phyloP scores from a whole-genome alignment of 1,284 basidiomycete genomes.

The Ganoderma resinaceum region DNA sequence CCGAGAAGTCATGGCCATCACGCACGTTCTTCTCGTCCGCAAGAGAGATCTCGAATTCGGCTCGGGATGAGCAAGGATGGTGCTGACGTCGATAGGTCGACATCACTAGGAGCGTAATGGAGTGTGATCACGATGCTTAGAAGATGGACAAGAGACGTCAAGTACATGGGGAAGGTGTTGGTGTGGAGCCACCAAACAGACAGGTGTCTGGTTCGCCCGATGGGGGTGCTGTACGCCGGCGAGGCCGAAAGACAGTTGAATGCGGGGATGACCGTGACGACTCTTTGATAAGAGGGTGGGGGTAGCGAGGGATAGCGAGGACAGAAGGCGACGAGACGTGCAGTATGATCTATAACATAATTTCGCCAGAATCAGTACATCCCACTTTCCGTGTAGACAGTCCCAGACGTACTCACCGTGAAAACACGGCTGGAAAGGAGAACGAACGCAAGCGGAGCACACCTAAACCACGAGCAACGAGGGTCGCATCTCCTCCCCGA shows the following conservation, averaged over 20 bases:
- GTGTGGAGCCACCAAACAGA: slow-evolving; percentile 43
- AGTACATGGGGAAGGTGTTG: background rate
- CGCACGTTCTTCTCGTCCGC: slow-evolving; percentile 63
- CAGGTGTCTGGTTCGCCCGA: no score
- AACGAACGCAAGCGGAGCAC: background rate
- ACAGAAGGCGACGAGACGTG: background rate
- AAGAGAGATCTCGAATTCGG: slow-evolving; percentile 81
- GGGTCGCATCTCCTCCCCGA: background rate
- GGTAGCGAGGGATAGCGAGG: no score
- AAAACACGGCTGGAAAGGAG: background rate
- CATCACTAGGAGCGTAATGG: slow-evolving; percentile 60
- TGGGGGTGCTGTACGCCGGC: background rate
- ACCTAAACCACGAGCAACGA: background rate
- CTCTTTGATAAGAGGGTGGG: background rate
- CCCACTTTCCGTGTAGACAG: background rate
- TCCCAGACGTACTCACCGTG: background rate
- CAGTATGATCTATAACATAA: background rate
- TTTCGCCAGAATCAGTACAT: background rate
- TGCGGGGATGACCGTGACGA: background rate
- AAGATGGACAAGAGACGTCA: background rate
- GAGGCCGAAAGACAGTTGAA: background rate
- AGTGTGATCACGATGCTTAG: background rate
- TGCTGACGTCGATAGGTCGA: slow-evolving; percentile 59
- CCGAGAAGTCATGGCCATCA: slow-evolving; percentile 49
- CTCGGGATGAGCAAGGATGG: slow-evolving; percentile 70